Percentiles rank a stretch among this genome's conserved stretches.
Evolutionary conservation across 345 rosid species (phyloP).

Genomic region (Sisymbrium irio): DNA sequence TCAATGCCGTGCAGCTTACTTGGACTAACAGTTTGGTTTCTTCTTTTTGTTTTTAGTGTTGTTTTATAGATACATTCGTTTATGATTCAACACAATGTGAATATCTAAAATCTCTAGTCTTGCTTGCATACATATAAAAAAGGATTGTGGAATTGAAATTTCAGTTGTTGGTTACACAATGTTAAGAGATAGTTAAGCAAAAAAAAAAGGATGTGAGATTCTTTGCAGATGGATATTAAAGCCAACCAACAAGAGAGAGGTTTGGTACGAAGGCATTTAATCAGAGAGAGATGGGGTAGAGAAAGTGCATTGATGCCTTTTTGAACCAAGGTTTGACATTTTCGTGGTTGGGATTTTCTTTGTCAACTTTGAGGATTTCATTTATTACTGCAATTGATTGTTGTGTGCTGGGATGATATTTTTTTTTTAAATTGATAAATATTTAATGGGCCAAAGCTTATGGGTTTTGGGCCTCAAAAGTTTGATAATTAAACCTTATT

Average conservation of each 20-base stretch:
- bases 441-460: background rate
- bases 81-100: conserved; percentile 29
- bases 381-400: conserved; percentile 6
- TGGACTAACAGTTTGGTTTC: conserved; percentile 23
- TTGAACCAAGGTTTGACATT: conserved; percentile 8
- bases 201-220: background rate
- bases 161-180: background rate
- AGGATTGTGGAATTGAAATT: background rate
- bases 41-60: conserved; percentile 7
- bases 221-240: background rate
- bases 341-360: conserved; percentile 13
- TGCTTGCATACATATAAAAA: conserved; percentile 6
- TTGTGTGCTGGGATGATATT: background rate
- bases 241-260: conserved; percentile 19
- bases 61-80: conserved; percentile 29
- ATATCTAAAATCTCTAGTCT: conserved; percentile 21
- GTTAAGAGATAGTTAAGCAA: background rate
- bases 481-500: background rate
- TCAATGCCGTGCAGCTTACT: conserved; percentile 43
- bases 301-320: conserved; percentile 29
- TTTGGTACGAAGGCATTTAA: conserved; percentile 27
- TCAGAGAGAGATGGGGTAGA: conserved; percentile 13
- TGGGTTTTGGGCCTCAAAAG: background rate
- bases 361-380: conserved; percentile 11
- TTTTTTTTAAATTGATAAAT: background rate